Percentiles rank a stretch among this genome's conserved stretches.
These are phyloP conservation scores for Arctium lappa DNA, from an alignment of 129 eudicot species.

Conservation along the genomic window DNA sequence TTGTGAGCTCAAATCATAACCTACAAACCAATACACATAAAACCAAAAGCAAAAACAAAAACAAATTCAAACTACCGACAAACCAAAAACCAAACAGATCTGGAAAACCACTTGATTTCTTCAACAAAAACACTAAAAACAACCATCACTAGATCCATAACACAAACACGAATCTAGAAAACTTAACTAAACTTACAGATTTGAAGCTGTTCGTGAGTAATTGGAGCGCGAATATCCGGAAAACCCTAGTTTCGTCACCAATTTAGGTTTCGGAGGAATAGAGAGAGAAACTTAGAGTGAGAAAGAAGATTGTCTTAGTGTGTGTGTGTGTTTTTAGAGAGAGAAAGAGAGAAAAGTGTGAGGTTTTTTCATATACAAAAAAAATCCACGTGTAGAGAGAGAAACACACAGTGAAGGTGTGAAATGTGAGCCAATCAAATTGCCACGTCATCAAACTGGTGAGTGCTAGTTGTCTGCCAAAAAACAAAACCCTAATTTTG, in stretches of 20 bases:
- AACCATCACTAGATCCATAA: slow-evolving; percentile 23
- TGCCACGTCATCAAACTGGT: slow-evolving; percentile 20
- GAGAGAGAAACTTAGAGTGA: slow-evolving; percentile 24
- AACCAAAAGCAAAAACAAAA: not conserved
- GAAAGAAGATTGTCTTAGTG: slow-evolving; percentile 1
- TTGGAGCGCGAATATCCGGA: slow-evolving; percentile 32
- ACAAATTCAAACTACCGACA: slow-evolving; percentile 23
- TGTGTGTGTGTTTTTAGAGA: slow-evolving; percentile 14
- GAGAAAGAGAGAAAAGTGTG: not conserved
- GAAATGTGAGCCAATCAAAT: not conserved
- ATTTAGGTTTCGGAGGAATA: slow-evolving; percentile 32
- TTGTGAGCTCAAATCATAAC: slow-evolving; percentile 10
- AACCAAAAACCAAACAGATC: slow-evolving; percentile 26
- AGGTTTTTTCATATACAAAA: not conserved
- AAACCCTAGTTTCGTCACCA: slow-evolving; percentile 38
- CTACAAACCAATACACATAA: not conserved
- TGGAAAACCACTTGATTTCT: slow-evolving; percentile 18
- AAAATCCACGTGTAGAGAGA: slow-evolving; percentile 6
- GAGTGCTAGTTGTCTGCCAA: slow-evolving; percentile 23
- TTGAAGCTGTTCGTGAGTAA: slow-evolving; percentile 15
- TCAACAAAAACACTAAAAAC: slow-evolving; percentile 7
- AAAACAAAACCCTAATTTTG: slow-evolving; percentile 24
- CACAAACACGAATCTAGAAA: slow-evolving; percentile 8
- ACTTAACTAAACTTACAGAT: slow-evolving; percentile 28
- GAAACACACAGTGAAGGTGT: slow-evolving; percentile 20